Base-by-base conservation (phyloP, 495 filamentous ascomycete genomes). In the Eremomyces bilateralis region DNA sequence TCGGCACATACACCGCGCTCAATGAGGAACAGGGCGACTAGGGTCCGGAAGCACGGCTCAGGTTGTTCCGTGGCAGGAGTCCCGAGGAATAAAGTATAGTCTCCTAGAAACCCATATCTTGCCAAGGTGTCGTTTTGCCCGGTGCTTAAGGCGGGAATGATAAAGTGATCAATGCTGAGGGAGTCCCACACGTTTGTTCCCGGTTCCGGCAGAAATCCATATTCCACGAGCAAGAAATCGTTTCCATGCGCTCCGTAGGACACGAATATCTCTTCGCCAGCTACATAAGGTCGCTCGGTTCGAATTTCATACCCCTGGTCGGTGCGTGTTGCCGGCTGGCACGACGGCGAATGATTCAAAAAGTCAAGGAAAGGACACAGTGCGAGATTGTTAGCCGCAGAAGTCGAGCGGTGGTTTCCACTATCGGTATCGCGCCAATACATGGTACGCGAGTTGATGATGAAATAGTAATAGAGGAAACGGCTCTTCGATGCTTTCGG, bases 351-450 rank as follows among this genome's bases (percentile, higher is more conserved):
- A 50, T 88, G 83, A 49, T 93, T 92, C 54, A 91, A 81, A 38
- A 83, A 73, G 56, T 93, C 83, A 2, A 80, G 71, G 39, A 90
- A 81, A 1, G 83, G 83, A 52, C 77, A 67, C 41, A 93, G 53
- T 1, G 70, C 76, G 71, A 90, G 78, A 32, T 69, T 66, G 51
- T 88, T 76, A 45, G 79, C 75, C n/a, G 42, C 42, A 8, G 61
- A 48, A 35, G 71, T 63, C 31, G 40, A 36, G 2, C 28, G 33
- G 59, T 51, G 3, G 51, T 57, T 1, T 60, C 54, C 15, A 56
- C 59, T n/a, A 67, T 55, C 55, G 1, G 46, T 40, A 27, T 50
- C 48, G 21, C 53, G 43, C 51, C 49, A 58, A 38, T 76, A 85
- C 48, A 93, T 83, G 20, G 72, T 76, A 33, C 83, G 65, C 2